phyloP scores from a whole-genome alignment of 805 yeast genomes.

The Cyberlindnera japonica region DNA sequence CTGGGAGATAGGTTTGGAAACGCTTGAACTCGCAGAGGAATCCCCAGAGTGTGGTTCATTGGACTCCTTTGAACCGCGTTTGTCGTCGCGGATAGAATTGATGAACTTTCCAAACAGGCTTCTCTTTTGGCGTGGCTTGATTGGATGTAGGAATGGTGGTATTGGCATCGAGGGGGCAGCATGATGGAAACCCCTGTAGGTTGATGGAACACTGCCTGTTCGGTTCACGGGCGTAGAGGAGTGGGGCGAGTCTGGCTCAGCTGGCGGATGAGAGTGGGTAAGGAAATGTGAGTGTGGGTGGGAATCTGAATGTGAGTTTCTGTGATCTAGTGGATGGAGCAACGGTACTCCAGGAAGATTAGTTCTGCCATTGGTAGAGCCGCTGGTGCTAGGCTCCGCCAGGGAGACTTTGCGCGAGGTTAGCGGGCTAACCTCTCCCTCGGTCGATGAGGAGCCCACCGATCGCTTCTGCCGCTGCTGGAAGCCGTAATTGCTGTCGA shows the following conservation, averaged over 20 bases:
- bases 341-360: not conserved
- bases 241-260: slow-evolving; percentile 2
- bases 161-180: slow-evolving; percentile 28
- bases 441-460: slow-evolving; percentile 16
- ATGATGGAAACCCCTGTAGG: slow-evolving; percentile 32
- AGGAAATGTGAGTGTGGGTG: not conserved
- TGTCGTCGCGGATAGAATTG: slow-evolving; percentile 26
- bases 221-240: not conserved
- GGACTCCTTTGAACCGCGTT: slow-evolving; percentile 10
- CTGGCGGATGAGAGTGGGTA: not conserved
- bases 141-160: slow-evolving; percentile 48
- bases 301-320: not conserved
- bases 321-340: not conserved
- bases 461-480: slow-evolving; percentile 14
- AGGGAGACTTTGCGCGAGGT: slow-evolving; percentile 23
- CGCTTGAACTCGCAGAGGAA: slow-evolving; percentile 5
- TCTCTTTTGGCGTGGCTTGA: slow-evolving; percentile 36
- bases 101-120: slow-evolving; percentile 29
- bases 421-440: slow-evolving; percentile 19
- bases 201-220: slow-evolving; percentile 19
- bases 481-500: slow-evolving; percentile 15
- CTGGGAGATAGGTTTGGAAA: slow-evolving; percentile 6
- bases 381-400: slow-evolving; percentile 14
- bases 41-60: slow-evolving; percentile 3
- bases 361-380: not conserved